Evolutionary conservation across 148 eudicot genomes (phyloP), one percentile per base, ranked within the genome.

Genomic region (Dianthus caryophyllus): DNA sequence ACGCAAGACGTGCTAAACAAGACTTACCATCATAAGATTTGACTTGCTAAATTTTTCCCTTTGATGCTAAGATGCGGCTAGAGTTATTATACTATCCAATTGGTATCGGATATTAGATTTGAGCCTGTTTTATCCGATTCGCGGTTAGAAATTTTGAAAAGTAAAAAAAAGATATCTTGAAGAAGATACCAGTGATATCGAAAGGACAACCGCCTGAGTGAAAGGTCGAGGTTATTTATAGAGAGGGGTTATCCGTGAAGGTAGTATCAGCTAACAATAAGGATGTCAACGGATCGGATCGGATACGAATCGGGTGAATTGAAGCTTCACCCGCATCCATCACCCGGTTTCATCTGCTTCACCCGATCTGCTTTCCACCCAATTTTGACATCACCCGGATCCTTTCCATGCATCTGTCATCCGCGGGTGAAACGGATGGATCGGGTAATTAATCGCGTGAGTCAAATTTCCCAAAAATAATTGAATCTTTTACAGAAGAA

Each of bases 211-310:
- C 15, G 41, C 55, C n/a, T 9, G 81, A 71, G 67, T 86, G 50
- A 83, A 86, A 71, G 67, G 83, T 53, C 17, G 85, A 82, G 47
- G 70, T 83, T 57, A 84, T 92, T 68, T 53, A 85, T 12, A 81
- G 97, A 84, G 97, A 96, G 57, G 94, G 89, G 31, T 84, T 89
- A 62, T 85, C 97, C 12, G 88, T 89, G 44, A 89, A 96, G 43
- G 83, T 92, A 4, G 79, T 87, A 65, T 76, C 81, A 11, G 94
- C 91, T 15, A 89, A 92, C n/a, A n/a, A n/a, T n/a, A n/a, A n/a
- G n/a, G n/a, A n/a, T n/a, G n/a, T n/a, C n/a, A n/a, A n/a, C n/a
- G n/a, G n/a, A n/a, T n/a, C n/a, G n/a, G n/a, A n/a, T n/a, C n/a
- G n/a, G n/a, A n/a, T n/a, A n/a, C n/a, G n/a, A n/a, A n/a, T n/a